Evolutionary conservation across 768 basidiomycete species (phyloP).

Genomic region (Auricularia sp.): DNA sequence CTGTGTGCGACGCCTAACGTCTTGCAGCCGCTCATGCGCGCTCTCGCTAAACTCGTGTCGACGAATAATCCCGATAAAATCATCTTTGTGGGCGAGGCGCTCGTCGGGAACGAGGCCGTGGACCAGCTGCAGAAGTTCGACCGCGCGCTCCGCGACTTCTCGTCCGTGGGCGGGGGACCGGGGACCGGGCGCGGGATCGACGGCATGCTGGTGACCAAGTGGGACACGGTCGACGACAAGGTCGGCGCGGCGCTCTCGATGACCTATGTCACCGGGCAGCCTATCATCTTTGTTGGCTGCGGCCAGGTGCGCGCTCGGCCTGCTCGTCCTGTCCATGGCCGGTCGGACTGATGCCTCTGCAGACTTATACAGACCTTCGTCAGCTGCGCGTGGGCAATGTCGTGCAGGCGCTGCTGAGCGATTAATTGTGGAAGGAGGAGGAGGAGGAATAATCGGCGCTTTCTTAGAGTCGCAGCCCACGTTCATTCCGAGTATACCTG

Average conservation of each 20-base stretch:
- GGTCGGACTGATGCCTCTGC: constrained; percentile 4
- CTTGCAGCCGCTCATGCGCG: constrained; percentile 84
- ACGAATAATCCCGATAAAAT: constrained; percentile 96
- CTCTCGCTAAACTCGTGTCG: constrained; percentile 93
- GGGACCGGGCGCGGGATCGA: constrained; percentile 86
- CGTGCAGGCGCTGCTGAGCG: constrained; percentile 82
- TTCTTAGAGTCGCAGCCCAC: too few species aligned
- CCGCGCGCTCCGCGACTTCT: constrained; percentile 85
- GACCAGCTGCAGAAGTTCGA: constrained; percentile 98
- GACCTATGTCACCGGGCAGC: constrained; percentile 98
- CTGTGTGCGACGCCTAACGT: background rate
- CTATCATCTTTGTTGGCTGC: constrained; percentile 95
- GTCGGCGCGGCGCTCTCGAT: constrained; percentile 97
- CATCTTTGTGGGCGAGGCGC: constrained; percentile 93
- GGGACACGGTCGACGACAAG: constrained; percentile 98
- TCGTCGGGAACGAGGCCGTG: constrained; percentile 97
- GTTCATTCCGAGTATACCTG: too few species aligned
- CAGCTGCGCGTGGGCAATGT: constrained; percentile 87
- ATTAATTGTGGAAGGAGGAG: constrained; percentile 26
- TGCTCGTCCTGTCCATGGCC: background rate
- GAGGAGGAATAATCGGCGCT: too few species aligned
- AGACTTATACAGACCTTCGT: constrained; percentile 95
- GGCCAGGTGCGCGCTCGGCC: constrained; percentile 60
- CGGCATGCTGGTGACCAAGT: constrained; percentile 97
- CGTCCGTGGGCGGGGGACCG: constrained; percentile 49